phyloP scores from a whole-genome alignment of 257 asterid species.

The Solanum infundibuliforme region DNA sequence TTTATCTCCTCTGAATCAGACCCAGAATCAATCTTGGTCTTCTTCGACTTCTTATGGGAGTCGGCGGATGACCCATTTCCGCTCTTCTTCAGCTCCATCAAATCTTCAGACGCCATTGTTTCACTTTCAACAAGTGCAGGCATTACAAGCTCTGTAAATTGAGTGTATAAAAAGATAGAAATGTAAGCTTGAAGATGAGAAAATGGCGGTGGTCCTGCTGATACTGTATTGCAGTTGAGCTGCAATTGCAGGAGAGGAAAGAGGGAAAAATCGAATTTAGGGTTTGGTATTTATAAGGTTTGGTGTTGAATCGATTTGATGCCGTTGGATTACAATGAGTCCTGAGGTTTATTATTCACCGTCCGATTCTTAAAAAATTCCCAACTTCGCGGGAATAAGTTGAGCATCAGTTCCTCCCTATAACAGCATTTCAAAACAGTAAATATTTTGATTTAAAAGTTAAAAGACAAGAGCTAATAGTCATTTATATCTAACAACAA shows the following conservation, averaged over 20 bases:
- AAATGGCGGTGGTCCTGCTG: slow-evolving; percentile 27
- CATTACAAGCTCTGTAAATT: slow-evolving; percentile 15
- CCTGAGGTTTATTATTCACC: not conserved
- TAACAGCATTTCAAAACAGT: too few relatives aligned
- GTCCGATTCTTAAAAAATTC: not conserved
- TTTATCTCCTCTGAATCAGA: slow-evolving; percentile 36
- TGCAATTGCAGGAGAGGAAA: slow-evolving; percentile 28
- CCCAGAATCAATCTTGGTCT: slow-evolving; percentile 34
- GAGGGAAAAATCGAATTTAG: not conserved
- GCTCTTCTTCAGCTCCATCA: slow-evolving; percentile 31
- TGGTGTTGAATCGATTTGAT: not conserved
- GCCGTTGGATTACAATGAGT: slow-evolving; percentile 24
- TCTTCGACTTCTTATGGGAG: slow-evolving; percentile 38
- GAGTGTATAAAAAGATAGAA: not conserved
- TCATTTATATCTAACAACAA: too few relatives aligned
- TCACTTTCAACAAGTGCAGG: slow-evolving; percentile 40
- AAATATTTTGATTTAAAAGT: too few relatives aligned
- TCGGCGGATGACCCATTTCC: slow-evolving; percentile 20
- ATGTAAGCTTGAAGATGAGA: not conserved
- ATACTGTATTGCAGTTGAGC: slow-evolving; percentile 9
- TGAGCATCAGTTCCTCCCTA: not conserved
- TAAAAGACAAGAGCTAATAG: too few relatives aligned
- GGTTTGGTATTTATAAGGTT: not conserved
- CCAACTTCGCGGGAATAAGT: not conserved
- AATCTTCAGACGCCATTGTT: slow-evolving; percentile 12